A percentile compares a stretch with the other conserved stretches of the same genome.
Conservation (phyloP, 2,329 filamentous ascomycete species). For the Aspergillus piperis region DNA sequence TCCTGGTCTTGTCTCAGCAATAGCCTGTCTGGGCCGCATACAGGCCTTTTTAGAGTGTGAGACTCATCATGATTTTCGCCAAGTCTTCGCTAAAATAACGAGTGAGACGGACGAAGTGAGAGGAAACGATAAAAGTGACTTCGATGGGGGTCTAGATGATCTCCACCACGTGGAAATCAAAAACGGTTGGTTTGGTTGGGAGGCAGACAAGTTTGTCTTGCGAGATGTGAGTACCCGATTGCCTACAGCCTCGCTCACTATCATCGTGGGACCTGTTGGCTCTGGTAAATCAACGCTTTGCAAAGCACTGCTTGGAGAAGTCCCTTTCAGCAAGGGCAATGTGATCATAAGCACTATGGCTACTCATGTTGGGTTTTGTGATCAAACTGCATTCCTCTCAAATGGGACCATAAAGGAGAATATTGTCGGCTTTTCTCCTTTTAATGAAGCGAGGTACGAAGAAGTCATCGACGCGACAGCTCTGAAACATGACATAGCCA, state of each 20-base stretch:
- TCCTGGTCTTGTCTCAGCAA: slow-evolving; percentile 16
- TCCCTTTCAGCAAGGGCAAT: slow-evolving; percentile 29
- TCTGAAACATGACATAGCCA: background rate
- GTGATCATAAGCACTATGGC: background rate
- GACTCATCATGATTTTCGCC: slow-evolving; percentile 2
- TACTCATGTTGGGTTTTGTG: slow-evolving; percentile 20
- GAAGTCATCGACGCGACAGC: background rate
- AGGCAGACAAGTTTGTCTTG: slow-evolving; percentile 15
- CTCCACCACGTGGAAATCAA: slow-evolving; percentile 1
- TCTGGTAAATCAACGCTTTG: slow-evolving; percentile 42
- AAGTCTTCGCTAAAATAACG: background rate
- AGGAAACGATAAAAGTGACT: background rate
- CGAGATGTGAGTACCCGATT: slow-evolving; percentile 16
- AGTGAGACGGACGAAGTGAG: too few relatives aligned
- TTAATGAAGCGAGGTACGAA: background rate
- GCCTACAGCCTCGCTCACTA: slow-evolving; percentile 11
- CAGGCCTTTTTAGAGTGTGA: slow-evolving; percentile 25
- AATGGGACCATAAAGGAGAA: slow-evolving; percentile 22
- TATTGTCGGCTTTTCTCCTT: slow-evolving; percentile 19
- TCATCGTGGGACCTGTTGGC: slow-evolving; percentile 46
- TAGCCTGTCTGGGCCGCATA: slow-evolving; percentile 26
- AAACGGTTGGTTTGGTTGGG: slow-evolving; percentile 15
- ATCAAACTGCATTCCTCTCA: slow-evolving; percentile 21
- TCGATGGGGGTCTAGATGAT: too few relatives aligned
- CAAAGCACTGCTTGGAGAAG: slow-evolving; percentile 37